These are phyloP conservation scores for Gastrolobium bilobum DNA, from an alignment of 306 rosid genomes.

Conservation along the genomic window DNA sequence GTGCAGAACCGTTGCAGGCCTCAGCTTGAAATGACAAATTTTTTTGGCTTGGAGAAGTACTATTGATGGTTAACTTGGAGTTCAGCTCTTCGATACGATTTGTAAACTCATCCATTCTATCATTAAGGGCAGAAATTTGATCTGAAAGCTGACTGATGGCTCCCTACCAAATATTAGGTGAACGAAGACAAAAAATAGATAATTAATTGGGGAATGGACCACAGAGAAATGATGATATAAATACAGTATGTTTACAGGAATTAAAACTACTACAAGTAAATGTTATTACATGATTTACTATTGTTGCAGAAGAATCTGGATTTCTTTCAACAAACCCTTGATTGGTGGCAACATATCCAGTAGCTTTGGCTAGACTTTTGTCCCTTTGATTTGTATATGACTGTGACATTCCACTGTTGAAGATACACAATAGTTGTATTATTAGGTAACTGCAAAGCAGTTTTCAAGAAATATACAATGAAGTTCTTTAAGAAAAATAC, in stretches of 20 bases:
- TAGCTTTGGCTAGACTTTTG: slow-evolving; percentile 67
- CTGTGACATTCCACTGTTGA: slow-evolving; percentile 84
- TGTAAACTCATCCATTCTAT: slow-evolving; percentile 97
- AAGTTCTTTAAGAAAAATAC: slow-evolving; percentile 13
- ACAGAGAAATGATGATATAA: slow-evolving; percentile 21
- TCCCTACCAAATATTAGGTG: slow-evolving; percentile 59
- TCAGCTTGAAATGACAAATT: slow-evolving; percentile 79
- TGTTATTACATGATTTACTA: slow-evolving; percentile 70
- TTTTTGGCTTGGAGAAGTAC: slow-evolving; percentile 79
- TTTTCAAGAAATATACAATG: background rate
- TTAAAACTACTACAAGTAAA: background rate
- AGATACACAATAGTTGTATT: slow-evolving; percentile 33
- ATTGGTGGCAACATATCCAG: slow-evolving; percentile 59
- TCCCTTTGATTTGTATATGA: slow-evolving; percentile 89
- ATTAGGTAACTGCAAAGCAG: slow-evolving; percentile 35
- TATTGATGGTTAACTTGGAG: slow-evolving; percentile 68
- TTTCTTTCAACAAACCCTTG: slow-evolving; percentile 74
- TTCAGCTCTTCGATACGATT: slow-evolving; percentile 86
- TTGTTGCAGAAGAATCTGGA: slow-evolving; percentile 61
- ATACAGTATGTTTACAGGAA: slow-evolving; percentile 36
- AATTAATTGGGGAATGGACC: slow-evolving; percentile 8
- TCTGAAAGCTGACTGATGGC: slow-evolving; percentile 81
- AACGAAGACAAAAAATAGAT: background rate
- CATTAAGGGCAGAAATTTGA: slow-evolving; percentile 90
- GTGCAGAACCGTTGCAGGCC: slow-evolving; percentile 85